These are phyloP conservation scores for Amanita pallidorosea DNA, from an alignment of 768 basidiomycete species.

Conservation along the genomic window DNA sequence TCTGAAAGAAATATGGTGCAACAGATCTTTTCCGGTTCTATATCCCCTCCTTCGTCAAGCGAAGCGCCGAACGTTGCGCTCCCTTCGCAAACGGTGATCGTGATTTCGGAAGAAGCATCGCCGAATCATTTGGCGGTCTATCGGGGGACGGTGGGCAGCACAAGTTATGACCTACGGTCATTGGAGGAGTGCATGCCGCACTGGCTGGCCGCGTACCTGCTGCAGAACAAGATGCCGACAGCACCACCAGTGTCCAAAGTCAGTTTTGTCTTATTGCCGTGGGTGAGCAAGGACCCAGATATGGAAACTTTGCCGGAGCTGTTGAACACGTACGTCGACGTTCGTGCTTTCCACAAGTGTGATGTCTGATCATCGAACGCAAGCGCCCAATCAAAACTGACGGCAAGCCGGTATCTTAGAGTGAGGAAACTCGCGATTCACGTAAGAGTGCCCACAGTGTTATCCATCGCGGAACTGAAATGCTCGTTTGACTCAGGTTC, in stretches of 20 bases:
- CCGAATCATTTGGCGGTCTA: constrained; percentile 73
- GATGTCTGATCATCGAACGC: neutral
- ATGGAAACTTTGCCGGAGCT: constrained; percentile 66
- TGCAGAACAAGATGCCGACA: constrained; percentile 49
- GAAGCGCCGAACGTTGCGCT: constrained; percentile 65
- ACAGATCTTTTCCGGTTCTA: constrained; percentile 37
- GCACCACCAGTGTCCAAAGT: constrained; percentile 56
- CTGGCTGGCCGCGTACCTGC: constrained; percentile 84
- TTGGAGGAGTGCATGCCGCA: constrained; percentile 75
- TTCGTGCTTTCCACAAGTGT: neutral
- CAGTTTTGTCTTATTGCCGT: constrained; percentile 84
- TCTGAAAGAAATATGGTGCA: constrained; percentile 41
- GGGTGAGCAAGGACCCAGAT: constrained; percentile 44
- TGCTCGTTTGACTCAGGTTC: constrained; percentile 38
- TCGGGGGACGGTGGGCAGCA: constrained; percentile 54
- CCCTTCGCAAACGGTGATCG: constrained; percentile 48
- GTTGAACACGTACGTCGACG: constrained; percentile 63
- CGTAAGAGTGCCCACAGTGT: constrained; percentile 31
- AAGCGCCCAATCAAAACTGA: constrained; percentile 78
- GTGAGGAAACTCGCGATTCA: constrained; percentile 78
- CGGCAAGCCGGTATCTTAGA: constrained; percentile 77
- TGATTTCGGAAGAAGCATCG: constrained; percentile 75
- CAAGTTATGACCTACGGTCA: constrained; percentile 24
- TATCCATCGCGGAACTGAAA: neutral
- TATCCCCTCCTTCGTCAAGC: constrained; percentile 54